Base-by-base conservation (phyloP, 192 early-diverging fungal species). In the Mortierella claussenii region DNA sequence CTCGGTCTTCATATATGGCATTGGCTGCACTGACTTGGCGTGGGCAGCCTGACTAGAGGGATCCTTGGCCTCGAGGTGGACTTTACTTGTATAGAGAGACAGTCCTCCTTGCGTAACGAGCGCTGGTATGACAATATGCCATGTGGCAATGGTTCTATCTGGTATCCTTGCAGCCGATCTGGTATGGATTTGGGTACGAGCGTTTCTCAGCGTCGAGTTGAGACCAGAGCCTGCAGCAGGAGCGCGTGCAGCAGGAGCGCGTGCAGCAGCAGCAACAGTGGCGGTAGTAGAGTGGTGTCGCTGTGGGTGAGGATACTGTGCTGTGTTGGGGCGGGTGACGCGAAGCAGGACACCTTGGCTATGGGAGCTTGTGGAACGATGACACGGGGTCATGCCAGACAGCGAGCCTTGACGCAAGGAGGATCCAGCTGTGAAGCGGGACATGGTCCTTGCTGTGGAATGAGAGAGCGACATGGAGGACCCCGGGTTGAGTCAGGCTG, bases 81-180 rank as follows among this genome's bases (percentile, higher is more conserved):
- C 55, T 13, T 63, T 57, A 3, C 56, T 10, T 0, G 56, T 23
- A 30, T 53, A 31, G 13, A 75, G 32, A 1, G 55, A 21, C 4
- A 75, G 49, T 0, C 62, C 70, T 0, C 61, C 43, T 49, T 75
- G 70, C 8, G 70, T 75, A 0, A 52, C 63, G 5, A 75, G 18
- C 11, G 63, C 70, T 1, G 70, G 70, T 52, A 75, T 49, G 49
- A 75, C 50, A 48, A 60, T 58, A 30, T 60, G 51, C 59, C 69
- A 70, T 21, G 47, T 11, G 42, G 18, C 8, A 28, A 48, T n/a
- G n/a, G n/a, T n/a, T n/a, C n/a, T n/a, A n/a, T n/a, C n/a, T n/a
- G n/a, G n/a, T n/a, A n/a, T n/a, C n/a, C n/a, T n/a, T 55, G 8
- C 2, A 28, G 23, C 9, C 10, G 27, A n/a, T n/a, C n/a, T n/a